A percentile compares a stretch with the other conserved stretches of the same genome.
These are phyloP conservation scores for Dipteronia dyeriana DNA, from an alignment of 345 rosid genomes.

Conservation along the genomic window DNA sequence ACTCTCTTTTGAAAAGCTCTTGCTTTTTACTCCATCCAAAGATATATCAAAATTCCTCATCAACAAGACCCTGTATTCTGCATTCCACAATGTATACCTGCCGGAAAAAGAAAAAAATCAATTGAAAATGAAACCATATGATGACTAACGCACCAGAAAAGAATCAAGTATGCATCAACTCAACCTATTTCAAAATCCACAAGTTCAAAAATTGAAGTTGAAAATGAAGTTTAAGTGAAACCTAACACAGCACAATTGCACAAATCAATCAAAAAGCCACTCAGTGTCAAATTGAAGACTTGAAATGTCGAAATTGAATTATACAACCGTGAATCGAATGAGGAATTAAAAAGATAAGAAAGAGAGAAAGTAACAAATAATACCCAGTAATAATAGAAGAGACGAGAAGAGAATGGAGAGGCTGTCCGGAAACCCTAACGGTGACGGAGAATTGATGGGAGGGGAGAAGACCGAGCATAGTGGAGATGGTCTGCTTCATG, in stretches of 20 bases:
- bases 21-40: constrained; percentile 26
- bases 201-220: no score
- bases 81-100: constrained; percentile 94
- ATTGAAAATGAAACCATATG: neutral
- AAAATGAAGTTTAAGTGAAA: neutral
- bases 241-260: neutral
- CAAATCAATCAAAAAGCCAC: neutral
- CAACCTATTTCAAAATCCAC: neutral
- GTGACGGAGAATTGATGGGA: constrained; percentile 74
- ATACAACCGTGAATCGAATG: neutral
- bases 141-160: neutral
- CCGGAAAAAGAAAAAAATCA: constrained; percentile 4
- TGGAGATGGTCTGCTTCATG: constrained; percentile 87
- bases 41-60: constrained; percentile 65
- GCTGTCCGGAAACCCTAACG: constrained; percentile 55
- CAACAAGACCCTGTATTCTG: constrained; percentile 82
- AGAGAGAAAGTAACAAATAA: neutral
- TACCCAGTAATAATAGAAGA: constrained; percentile 94
- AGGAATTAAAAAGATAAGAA: neutral
- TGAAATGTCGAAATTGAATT: neutral
- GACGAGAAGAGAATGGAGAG: constrained; percentile 67
- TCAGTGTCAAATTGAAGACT: neutral
- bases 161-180: neutral
- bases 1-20: constrained; percentile 19
- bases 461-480: constrained; percentile 93